Base-by-base conservation (phyloP, 2,329 filamentous ascomycete genomes). In the Cladosporium sp. region DNA sequence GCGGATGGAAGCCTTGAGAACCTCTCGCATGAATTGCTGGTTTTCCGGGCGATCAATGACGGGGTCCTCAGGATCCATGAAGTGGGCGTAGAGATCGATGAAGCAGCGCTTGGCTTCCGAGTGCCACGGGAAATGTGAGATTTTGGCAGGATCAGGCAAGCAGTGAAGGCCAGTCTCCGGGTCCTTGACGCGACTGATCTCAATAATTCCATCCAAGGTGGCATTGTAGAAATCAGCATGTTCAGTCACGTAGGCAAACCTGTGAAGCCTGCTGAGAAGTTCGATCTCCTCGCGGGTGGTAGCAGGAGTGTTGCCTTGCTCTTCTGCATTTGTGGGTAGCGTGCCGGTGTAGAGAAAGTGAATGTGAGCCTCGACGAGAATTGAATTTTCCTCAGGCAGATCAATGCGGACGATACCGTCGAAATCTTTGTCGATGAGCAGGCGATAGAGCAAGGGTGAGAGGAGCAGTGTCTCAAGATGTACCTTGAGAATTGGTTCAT, bases 191-290 rank as follows among this genome's bases (percentile, higher is more conserved):
- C 15, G 38, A 5, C 38, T 41, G 38, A 41, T 41, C 1, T 41
- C 38, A 15, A 41, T 18, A 5, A 41, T 41, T 1, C 4, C 38
- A 18, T 41, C 38, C 15, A 41, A 18, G 14, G 5, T 41, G 38
- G 38, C 38, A 14, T 41, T 41, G 1, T 5, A 5, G 15, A 41
- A 41, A 1, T n/a, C 7, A 1, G 15, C 1, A 7, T 41, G 3
- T 7, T 41, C 2, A 1, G n/a, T n/a, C 15, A 4, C 2, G 15
- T 5, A 1, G 1, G 3, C 38, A 5, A 41, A n/a, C 3, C 15
- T 1, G 15, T 41, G 7, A 3, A 41, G 38, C 15, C 6, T 6
- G 15, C 15, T 5, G 7, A 41, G 38, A 7, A 18, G 5, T 7
- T 4, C 6, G 7, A 2, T 18, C 15, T 41, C 38, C 4, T 5